Evolutionary conservation across 2,329 filamentous ascomycete genomes (phyloP).

Genomic region (Penicillium sp.): DNA sequence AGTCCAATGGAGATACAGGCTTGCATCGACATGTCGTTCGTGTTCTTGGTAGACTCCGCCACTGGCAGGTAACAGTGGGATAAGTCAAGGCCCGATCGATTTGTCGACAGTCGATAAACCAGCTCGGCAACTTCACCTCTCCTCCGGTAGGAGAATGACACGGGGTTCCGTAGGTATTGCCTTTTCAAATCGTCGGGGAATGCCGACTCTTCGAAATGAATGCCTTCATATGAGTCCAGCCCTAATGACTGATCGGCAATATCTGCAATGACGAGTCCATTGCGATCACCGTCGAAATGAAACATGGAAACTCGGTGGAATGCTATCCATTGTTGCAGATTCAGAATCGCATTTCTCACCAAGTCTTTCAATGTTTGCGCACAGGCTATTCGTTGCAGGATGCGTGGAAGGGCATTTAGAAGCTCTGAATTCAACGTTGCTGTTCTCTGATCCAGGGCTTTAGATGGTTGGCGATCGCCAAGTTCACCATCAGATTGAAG

Average conservation of each 20-base stretch:
- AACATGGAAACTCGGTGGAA: constrained; percentile 90
- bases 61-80: constrained; percentile 76
- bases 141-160: constrained; percentile 75
- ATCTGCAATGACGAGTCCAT: constrained; percentile 83
- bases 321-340: constrained; percentile 76
- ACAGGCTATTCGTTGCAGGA: constrained; percentile 74
- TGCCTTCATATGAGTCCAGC: constrained; percentile 72
- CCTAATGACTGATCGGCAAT: constrained; percentile 71
- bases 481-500: no score
- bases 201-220: constrained; percentile 80
- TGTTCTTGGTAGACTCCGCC: constrained; percentile 78
- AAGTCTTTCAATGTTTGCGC: constrained; percentile 67
- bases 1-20: constrained; percentile 90
- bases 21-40: constrained; percentile 70
- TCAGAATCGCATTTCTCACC: constrained; percentile 71
- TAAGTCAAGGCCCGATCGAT: constrained; percentile 70
- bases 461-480: constrained; percentile 33
- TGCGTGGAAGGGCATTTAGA: constrained; percentile 83
- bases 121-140: constrained; percentile 70
- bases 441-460: constrained; percentile 39
- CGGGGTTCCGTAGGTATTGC: constrained; percentile 79
- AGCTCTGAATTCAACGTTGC: constrained; percentile 51
- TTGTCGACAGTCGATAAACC: constrained; percentile 69
- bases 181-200: constrained; percentile 80
- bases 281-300: constrained; percentile 75